Base-by-base conservation (phyloP, 2,329 filamentous ascomycete species). In the Endoconidiophora laricicola region DNA sequence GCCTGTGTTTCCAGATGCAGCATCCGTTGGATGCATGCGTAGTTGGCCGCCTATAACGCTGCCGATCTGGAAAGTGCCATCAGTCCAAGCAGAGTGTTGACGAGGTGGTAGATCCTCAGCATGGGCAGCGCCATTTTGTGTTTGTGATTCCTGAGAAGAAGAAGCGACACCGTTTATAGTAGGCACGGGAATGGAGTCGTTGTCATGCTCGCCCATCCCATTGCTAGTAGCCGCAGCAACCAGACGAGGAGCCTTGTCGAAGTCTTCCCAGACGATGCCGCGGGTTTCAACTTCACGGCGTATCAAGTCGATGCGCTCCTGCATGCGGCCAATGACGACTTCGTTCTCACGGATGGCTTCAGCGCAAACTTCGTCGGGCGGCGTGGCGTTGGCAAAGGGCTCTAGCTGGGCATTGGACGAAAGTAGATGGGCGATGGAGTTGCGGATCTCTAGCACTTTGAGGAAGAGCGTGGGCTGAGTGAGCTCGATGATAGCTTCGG, bases 261-360 rank as follows among this genome's bases (percentile, higher is more conserved):
- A 76, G 60, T 77, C 74, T 26, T 62, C 59, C 78, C 77, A 81
- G 58, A 63, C 69, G 50, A 69, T 56, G 2, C 78, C 77, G 3
- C 78, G 65, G 6, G 60, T 59, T 62, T 79, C 74, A 6, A 86
- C 76, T 65, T 88, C 83, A 40, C 60, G 65, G 56, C 71, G 74
- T 54, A 86, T 67, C 46, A 86, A 62, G 49, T 66, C 68, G 54
- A 86, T 73, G 61, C 82, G 70, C 64, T 78, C 73, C 54, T 72
- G 68, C 74, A 86, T 83, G 57, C 81, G 72, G 54, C 63, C 69
- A 52, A 88, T 81, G 52, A 87, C 81, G 18, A 60, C 62, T 57
- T 79, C 72, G 63, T 87, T 87, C 64, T 88, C 83, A 51, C 66
- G 62, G 60, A 87, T 83, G 52, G 83, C 83, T 52, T 86, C 81